Conservation (phyloP, 805 yeast genomes). For the Sugiyamaella floridensis region DNA sequence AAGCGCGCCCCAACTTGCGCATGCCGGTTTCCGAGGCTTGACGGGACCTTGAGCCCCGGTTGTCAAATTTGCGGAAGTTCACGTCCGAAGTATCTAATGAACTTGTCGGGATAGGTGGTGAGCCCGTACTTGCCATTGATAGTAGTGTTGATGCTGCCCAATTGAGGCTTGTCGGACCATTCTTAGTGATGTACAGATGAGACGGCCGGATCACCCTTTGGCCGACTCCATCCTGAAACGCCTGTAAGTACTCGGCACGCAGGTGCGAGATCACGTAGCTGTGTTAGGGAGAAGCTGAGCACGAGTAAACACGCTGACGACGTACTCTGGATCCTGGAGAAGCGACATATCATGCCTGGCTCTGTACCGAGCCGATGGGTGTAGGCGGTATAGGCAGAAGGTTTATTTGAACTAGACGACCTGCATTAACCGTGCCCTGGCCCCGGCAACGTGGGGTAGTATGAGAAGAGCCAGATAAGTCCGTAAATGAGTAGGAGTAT, state of each 20-base stretch:
- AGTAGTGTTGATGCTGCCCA: constrained; percentile 22
- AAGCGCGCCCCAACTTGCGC: neutral
- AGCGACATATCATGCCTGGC: constrained; percentile 23
- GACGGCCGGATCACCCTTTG: constrained; percentile 23
- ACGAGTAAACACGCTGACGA: neutral
- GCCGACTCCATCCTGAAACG: constrained; percentile 25
- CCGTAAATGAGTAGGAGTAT: no score
- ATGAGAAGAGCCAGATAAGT: no score
- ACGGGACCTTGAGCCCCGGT: neutral
- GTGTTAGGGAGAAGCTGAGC: neutral
- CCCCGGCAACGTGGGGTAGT: no score
- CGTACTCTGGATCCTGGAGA: constrained; percentile 25
- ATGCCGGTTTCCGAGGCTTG: neutral
- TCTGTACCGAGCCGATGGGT: no score
- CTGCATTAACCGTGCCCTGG: no score
- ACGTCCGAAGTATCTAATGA: constrained; percentile 3
- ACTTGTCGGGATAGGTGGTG: constrained; percentile 24
- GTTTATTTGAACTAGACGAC: no score
- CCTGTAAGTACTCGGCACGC: constrained; percentile 25
- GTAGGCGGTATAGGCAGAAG: no score
- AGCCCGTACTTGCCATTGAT: constrained; percentile 17
- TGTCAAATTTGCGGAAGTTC: neutral
- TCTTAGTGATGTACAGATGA: constrained; percentile 22
- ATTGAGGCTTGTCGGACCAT: constrained; percentile 20
- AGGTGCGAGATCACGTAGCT: constrained; percentile 27